These are phyloP conservation scores for Fusarium stilboides DNA, from an alignment of 2,329 filamentous ascomycete species.

Conservation along the genomic window DNA sequence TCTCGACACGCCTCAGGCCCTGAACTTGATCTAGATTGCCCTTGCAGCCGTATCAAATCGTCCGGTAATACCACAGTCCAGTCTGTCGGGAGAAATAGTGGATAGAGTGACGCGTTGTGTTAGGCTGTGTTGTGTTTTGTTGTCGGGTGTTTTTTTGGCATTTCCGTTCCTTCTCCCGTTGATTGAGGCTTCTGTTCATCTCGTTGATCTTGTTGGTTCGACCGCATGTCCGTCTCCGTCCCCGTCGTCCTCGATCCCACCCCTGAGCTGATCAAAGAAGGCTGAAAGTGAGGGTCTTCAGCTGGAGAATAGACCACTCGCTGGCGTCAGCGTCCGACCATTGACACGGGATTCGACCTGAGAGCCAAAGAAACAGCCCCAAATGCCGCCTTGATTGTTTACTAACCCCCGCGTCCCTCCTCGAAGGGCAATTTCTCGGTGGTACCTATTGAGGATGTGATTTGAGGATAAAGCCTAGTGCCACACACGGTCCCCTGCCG, in stretches of 20 bases:
- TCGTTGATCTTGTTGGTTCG: not conserved
- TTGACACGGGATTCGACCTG: constrained; percentile 10
- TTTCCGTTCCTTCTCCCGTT: not conserved
- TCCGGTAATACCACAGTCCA: constrained; percentile 25
- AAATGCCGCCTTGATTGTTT: constrained; percentile 7
- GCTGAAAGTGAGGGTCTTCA: constrained; percentile 24
- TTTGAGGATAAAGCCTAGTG: constrained; percentile 32
- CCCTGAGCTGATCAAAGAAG: constrained; percentile 31
- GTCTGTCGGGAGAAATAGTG: constrained; percentile 29
- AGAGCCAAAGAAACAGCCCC: constrained; percentile 6
- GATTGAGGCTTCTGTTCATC: not conserved
- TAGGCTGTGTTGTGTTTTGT: not conserved
- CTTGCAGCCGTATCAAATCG: constrained; percentile 27
- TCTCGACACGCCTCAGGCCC: constrained; percentile 27
- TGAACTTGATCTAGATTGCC: constrained; percentile 27
- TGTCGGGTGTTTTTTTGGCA: not conserved
- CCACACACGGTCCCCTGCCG: constrained; percentile 25
- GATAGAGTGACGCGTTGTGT: constrained; percentile 13
- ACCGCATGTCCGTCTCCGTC: no score
- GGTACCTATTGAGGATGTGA: constrained; percentile 5
- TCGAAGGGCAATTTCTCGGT: constrained; percentile 18
- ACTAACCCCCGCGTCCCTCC: constrained; percentile 7
- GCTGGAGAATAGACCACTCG: constrained; percentile 27
- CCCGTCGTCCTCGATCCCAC: constrained; percentile 2
- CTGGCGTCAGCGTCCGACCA: constrained; percentile 32